Evolutionary conservation across 345 rosid species (phyloP).

Genomic region (Corchorus olitorius): DNA sequence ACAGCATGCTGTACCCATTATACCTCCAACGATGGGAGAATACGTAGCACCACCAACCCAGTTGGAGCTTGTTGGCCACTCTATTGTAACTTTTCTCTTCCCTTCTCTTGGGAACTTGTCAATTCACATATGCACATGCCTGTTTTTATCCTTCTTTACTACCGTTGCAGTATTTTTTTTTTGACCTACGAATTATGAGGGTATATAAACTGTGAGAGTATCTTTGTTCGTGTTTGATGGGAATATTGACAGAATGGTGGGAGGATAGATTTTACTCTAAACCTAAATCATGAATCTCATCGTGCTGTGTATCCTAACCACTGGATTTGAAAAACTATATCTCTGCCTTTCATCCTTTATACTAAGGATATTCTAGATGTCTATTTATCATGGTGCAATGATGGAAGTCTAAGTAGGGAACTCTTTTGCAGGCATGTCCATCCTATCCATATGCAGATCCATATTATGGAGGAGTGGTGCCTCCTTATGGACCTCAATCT

Average conservation of each 20-base stretch:
- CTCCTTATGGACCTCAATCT: conserved; percentile 52
- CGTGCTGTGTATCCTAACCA: background rate
- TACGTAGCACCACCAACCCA: conserved; percentile 30
- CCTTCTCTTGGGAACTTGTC: conserved; percentile 14
- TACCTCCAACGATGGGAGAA: conserved; percentile 29
- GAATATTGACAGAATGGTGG: background rate
- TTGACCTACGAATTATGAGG: background rate
- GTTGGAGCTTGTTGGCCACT: conserved; percentile 36
- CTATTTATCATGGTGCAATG: background rate
- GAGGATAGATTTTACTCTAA: no score
- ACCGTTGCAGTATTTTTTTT: background rate
- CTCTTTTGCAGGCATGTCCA: conserved; percentile 53
- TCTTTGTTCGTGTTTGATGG: background rate
- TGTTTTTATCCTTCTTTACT: background rate
- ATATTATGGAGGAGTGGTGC: conserved; percentile 41
- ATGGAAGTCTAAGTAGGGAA: conserved; percentile 6
- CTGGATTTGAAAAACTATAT: background rate
- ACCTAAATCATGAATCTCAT: background rate
- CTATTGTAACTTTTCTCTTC: conserved; percentile 37
- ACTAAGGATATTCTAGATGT: background rate
- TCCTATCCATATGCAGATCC: conserved; percentile 51
- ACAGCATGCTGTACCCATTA: conserved; percentile 21
- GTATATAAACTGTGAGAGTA: background rate
- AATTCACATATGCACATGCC: background rate
- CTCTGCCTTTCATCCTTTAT: no score